Base-by-base conservation (phyloP, 805 yeast species). In the Candida ponderosae region DNA sequence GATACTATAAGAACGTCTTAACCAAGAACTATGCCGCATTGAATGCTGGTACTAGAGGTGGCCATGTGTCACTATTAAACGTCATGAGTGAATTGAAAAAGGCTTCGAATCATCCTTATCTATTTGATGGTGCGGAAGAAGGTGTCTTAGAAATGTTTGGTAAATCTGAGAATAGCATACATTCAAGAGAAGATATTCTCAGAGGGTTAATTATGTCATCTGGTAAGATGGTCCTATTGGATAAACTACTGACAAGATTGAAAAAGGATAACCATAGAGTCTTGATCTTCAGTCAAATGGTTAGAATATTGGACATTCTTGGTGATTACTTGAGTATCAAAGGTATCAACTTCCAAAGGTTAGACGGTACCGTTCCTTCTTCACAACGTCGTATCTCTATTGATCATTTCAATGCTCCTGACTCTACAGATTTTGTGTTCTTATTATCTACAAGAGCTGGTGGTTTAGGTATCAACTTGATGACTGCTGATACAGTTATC, bases 401-500 rank as follows among this genome's bases (percentile, higher is more conserved):
- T 52, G 98, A 93, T 56, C 98, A 93, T 58, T 93, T 83, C 68
- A 93, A 93, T 61, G 87, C 96, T 0, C 93, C 90, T 1, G 96
- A 77, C 34, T 86, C 96, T 4, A 82, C 79, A 39, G 98, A 93
- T 59, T 90, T 89, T 56, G 94, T 80, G 2, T 93, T 93, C 45
- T 61, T 93, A 53, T 66, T 93, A 36, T 82, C 95, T 18, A 93
- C 99, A 1, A 77, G 99, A 66, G 99, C 99, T 13, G 99, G 99
- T 67, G 99, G 99, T 38, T 70, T 93, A 43, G 99, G 99, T 62
- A 93, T 93, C 57, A 93, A 93, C 59, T 70, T 93, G 57, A 93
- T 93, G 98, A 93, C 98, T 6, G 99, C 99, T 4, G 99, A 93
- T 56, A 93, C 99, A 7, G 99, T 93, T 21, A 86, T 93, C 49